Evolutionary conservation across 805 yeast species (phyloP).

Genomic region (Cyberlindnera lachancei): DNA sequence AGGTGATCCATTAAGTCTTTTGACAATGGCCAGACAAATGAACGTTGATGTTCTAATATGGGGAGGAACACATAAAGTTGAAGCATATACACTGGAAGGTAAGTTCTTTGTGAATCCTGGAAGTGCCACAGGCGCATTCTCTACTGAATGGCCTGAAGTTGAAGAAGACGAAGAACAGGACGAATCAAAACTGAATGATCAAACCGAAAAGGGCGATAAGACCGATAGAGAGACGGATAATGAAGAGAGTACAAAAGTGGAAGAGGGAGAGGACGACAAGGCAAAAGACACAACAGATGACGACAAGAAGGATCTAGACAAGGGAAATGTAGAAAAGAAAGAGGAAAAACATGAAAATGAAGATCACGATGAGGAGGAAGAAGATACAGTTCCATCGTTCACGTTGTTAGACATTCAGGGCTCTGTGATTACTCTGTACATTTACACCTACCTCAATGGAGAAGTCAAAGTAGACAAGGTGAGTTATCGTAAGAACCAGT

Average conservation of each 20-base stretch:
- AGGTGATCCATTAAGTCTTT: conserved; percentile 77
- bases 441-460: conserved; percentile 72
- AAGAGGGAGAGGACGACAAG: conserved; percentile 37
- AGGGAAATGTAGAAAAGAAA: conserved; percentile 8
- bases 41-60: conserved; percentile 86
- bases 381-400: conserved; percentile 61
- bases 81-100: conserved; percentile 88
- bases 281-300: conserved; percentile 25
- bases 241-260: conserved; percentile 25
- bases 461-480: conserved; percentile 91
- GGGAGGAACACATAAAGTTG: conserved; percentile 92
- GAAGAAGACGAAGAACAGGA: conserved; percentile 31
- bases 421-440: conserved; percentile 67
- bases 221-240: conserved; percentile 23
- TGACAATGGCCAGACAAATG: conserved; percentile 79
- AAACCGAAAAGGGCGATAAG: conserved; percentile 9
- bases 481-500: conserved; percentile 46
- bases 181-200: conserved; percentile 12
- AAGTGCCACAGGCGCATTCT: conserved; percentile 88
- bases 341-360: conserved; percentile 18
- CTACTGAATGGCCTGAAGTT: conserved; percentile 55
- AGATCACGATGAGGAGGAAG: conserved; percentile 17
- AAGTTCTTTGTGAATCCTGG: conserved; percentile 96
- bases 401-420: conserved; percentile 85
- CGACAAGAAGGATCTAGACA: conserved; percentile 19